Conservation (phyloP, 306 rosid species). For the Datisca glomerata region DNA sequence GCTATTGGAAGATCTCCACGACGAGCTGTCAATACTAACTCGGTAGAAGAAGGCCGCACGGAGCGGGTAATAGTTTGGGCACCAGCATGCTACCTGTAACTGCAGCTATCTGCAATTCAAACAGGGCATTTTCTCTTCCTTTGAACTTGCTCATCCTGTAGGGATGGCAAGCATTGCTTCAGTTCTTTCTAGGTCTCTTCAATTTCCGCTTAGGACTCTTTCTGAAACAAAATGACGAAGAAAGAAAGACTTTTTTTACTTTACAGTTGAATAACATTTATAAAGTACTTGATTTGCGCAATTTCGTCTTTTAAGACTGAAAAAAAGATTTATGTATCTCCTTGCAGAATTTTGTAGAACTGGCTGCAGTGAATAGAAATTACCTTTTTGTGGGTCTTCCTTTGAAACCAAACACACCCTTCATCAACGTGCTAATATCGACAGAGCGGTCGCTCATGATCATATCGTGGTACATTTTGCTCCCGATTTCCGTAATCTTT, state of each 20-base stretch:
- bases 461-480: slow-evolving; percentile 86
- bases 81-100: too few species aligned
- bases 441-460: slow-evolving; percentile 70
- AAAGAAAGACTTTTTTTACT: slow-evolving; percentile 12
- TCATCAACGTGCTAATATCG: slow-evolving; percentile 75
- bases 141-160: not conserved
- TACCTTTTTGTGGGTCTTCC: slow-evolving; percentile 50
- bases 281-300: not conserved
- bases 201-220: slow-evolving; percentile 37
- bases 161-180: not conserved
- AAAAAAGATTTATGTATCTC: too few species aligned
- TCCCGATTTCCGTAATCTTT: slow-evolving; percentile 68
- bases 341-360: too few species aligned
- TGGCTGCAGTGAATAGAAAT: not conserved
- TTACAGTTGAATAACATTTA: slow-evolving; percentile 8
- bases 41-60: too few species aligned
- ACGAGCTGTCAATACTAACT: too few species aligned
- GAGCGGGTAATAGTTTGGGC: too few species aligned
- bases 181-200: slow-evolving; percentile 39
- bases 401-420: slow-evolving; percentile 74
- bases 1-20: too few species aligned
- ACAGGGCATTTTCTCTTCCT: not conserved
- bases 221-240: slow-evolving; percentile 20
- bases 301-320: too few species aligned
- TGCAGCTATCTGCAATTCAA: too few species aligned